Evolutionary conservation across 345 rosid genomes (phyloP).

Genomic region (Eucalyptus sideroxylon): DNA sequence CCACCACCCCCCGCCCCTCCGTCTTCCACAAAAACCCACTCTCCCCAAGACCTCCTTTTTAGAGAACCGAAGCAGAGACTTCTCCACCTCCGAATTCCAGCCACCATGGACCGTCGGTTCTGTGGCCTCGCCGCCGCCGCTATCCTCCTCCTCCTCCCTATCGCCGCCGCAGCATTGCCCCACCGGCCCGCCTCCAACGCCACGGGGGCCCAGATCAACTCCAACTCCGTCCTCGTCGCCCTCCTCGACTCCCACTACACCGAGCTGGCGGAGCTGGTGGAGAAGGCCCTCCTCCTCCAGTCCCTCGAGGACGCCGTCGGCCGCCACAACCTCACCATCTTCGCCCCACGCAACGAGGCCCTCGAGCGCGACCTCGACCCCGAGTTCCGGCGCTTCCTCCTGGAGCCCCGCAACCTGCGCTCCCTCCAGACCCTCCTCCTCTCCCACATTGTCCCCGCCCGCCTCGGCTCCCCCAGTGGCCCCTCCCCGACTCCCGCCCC

Average conservation of each 20-base stretch:
- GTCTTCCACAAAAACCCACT: background rate
- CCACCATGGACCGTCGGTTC: conserved; percentile 40
- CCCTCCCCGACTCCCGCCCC: conserved; percentile 5
- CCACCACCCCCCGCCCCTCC: background rate
- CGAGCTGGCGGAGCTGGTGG: conserved; percentile 77
- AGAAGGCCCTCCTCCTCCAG: conserved; percentile 85
- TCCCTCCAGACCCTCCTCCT: conserved; percentile 66
- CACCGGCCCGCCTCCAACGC: background rate
- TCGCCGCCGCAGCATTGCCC: conserved; percentile 24
- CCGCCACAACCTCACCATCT: conserved; percentile 75
- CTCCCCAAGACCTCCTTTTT: background rate
- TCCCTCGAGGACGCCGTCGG: conserved; percentile 85
- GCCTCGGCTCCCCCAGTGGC: conserved; percentile 52
- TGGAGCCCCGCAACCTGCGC: conserved; percentile 78
- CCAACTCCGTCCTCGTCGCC: conserved; percentile 89
- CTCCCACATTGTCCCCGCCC: conserved; percentile 66
- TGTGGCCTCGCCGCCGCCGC: conserved; percentile 19
- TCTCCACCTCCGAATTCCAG: background rate
- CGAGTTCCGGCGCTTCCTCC: conserved; percentile 80
- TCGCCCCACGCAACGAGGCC: conserved; percentile 85
- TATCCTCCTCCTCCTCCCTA: background rate
- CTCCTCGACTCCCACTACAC: conserved; percentile 95
- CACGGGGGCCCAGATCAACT: conserved; percentile 44
- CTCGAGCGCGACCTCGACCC: conserved; percentile 81
- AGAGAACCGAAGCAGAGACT: background rate